These are phyloP conservation scores for Pholiota conissans DNA, from an alignment of 768 basidiomycete genomes.

Conservation along the genomic window DNA sequence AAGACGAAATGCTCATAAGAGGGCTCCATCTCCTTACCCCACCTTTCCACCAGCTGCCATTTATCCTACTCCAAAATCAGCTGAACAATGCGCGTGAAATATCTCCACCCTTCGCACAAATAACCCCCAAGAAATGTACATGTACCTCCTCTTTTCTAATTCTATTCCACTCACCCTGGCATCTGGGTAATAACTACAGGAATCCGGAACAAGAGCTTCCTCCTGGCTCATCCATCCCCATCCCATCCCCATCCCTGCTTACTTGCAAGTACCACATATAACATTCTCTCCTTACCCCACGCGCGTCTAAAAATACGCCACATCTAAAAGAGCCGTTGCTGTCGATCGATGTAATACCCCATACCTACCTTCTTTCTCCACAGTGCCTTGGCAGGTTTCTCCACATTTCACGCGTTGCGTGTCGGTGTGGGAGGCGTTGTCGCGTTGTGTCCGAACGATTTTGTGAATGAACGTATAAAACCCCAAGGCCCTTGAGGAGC, in stretches of 20 bases:
- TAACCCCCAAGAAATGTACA: background rate
- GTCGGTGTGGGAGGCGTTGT: background rate
- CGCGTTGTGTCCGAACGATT: background rate
- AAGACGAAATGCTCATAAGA: background rate
- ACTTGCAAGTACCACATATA: background rate
- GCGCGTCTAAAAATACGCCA: background rate
- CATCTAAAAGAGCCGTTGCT: background rate
- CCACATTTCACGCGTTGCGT: background rate
- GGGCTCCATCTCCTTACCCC: background rate
- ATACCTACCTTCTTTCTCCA: background rate
- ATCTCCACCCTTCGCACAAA: background rate
- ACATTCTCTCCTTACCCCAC: background rate
- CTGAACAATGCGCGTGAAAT: background rate
- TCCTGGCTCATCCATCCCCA: background rate
- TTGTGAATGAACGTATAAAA: background rate
- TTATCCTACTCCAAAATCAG: background rate
- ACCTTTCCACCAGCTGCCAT: background rate
- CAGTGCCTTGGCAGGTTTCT: background rate
- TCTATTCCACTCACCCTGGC: no score
- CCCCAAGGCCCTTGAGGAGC: background rate
- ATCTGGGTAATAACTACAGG: no score
- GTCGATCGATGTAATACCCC: background rate
- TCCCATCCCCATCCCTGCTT: background rate
- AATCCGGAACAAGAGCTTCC: no score
- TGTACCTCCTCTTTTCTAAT: no score